A percentile compares a stretch with the other conserved stretches of the same genome.
phyloP scores from a whole-genome alignment of 441 rosid genomes.

The Euphorbia celastroides region DNA sequence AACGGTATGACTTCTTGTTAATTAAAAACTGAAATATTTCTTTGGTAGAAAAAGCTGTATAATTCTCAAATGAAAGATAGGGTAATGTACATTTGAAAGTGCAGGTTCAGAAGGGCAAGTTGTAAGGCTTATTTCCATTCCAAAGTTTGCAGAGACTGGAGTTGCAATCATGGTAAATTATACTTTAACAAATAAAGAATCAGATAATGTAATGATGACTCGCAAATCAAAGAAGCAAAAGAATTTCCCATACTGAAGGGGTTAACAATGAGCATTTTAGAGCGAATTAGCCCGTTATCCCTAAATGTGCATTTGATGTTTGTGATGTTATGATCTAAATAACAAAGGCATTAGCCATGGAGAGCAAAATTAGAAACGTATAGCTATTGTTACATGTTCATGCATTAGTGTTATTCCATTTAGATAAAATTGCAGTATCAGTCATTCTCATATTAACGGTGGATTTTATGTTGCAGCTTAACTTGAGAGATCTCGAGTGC shows the following conservation, averaged over 20 bases:
- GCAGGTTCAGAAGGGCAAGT: conserved; percentile 88
- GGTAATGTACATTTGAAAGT: conserved; percentile 9
- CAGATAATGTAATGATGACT: not conserved
- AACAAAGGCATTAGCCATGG: not conserved
- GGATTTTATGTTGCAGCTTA: conserved; percentile 44
- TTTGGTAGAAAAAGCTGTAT: conserved; percentile 1
- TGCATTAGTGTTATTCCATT: not conserved
- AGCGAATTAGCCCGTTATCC: not conserved
- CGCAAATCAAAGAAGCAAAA: not conserved
- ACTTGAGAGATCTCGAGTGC: conserved; percentile 76
- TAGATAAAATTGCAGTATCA: not conserved
- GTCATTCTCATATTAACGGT: not conserved
- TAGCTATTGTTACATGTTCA: not conserved
- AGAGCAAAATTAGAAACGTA: not conserved
- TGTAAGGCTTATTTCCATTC: conserved; percentile 75
- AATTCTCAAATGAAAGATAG: not conserved
- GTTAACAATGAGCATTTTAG: not conserved
- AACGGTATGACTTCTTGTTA: conserved; percentile 40
- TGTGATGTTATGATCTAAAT: not conserved
- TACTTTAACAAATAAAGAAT: not conserved
- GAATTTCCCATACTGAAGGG: not conserved
- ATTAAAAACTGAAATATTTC: not conserved
- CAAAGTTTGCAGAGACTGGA: conserved; percentile 77
- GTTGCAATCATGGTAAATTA: conserved; percentile 70
- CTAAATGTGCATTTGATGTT: not conserved